phyloP scores from a whole-genome alignment of 129 eudicot genomes.

The Chrysanthemum lavandulifolium region DNA sequence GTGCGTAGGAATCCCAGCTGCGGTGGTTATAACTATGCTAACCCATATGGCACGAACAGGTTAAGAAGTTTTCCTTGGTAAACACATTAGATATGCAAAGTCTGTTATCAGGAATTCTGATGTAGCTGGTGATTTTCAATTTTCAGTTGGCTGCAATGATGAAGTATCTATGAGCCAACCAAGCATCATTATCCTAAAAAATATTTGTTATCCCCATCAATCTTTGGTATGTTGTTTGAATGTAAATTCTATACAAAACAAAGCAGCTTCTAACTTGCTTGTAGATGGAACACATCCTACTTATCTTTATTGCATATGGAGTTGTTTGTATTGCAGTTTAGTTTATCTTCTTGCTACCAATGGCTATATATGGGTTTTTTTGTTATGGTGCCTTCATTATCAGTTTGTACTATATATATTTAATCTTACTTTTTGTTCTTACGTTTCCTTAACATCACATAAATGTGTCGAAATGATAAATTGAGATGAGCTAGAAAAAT shows the following conservation, averaged over 20 bases:
- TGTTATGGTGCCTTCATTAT: too few species aligned
- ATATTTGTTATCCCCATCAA: background rate
- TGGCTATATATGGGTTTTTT: too few species aligned
- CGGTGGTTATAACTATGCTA: background rate
- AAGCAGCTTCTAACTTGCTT: background rate
- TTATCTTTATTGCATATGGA: background rate
- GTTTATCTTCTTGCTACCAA: too few species aligned
- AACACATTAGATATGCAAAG: background rate
- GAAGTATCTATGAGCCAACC: background rate
- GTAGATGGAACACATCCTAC: background rate
- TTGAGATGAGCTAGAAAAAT: too few species aligned
- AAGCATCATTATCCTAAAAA: background rate
- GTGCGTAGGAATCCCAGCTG: background rate
- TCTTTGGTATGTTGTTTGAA: background rate
- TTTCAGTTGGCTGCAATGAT: background rate
- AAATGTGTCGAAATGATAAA: too few species aligned
- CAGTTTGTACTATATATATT: too few species aligned
- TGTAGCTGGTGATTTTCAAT: background rate
- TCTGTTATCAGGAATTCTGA: background rate
- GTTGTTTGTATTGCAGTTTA: too few species aligned
- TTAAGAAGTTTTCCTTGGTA: background rate
- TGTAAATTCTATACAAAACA: background rate
- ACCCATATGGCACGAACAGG: background rate
- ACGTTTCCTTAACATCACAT: too few species aligned
- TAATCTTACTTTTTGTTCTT: too few species aligned